Conservation (phyloP, 176 grass and related monocot genomes). For the Oryza coarctata region DNA sequence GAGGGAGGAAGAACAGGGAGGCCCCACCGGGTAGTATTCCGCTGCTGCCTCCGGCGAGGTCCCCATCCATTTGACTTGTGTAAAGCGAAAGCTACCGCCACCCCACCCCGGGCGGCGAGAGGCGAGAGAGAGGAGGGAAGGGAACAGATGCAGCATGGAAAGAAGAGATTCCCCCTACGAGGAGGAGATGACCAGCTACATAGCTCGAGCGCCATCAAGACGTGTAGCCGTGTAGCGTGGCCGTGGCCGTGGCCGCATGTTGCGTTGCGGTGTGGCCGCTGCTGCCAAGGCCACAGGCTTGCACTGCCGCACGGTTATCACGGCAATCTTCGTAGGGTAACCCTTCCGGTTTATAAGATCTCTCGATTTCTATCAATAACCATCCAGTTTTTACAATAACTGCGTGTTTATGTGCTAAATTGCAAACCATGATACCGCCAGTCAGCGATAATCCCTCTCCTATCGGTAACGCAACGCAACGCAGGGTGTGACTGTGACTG, state of each 20-base stretch:
- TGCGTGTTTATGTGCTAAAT: too few relatives aligned
- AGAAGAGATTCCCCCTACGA: constrained; percentile 49
- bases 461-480: too few relatives aligned
- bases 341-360: too few relatives aligned
- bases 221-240: background rate
- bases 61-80: constrained; percentile 51
- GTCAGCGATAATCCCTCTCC: too few relatives aligned
- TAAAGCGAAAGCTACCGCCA: constrained; percentile 36
- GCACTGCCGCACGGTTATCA: too few relatives aligned
- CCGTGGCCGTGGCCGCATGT: background rate
- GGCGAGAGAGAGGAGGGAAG: background rate
- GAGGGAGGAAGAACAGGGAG: background rate
- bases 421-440: too few relatives aligned
- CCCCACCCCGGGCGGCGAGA: background rate
- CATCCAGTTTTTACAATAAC: too few relatives aligned
- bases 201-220: background rate
- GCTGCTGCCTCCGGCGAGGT: background rate
- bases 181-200: background rate
- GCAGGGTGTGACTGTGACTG: too few relatives aligned
- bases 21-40: constrained; percentile 22
- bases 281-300: background rate
- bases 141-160: background rate
- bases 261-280: background rate
- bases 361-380: too few relatives aligned
- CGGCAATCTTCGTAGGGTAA: too few relatives aligned